Evolutionary conservation across 768 basidiomycete genomes (phyloP), one percentile per base, ranked within the genome.

Genomic region (Suillus decipiens): DNA sequence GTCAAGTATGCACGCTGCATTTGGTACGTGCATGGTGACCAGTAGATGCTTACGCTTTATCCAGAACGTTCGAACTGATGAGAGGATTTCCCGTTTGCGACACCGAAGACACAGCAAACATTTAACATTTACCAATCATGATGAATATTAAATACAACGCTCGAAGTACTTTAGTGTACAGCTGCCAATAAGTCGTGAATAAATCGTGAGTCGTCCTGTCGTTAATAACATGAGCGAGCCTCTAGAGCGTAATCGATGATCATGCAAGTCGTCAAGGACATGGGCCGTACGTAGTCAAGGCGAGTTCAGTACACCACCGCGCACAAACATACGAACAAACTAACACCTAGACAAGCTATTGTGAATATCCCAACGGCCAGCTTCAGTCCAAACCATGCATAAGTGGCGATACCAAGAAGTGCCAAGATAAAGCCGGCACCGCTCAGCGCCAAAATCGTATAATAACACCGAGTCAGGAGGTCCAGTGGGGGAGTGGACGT

Each of bases 381-480:
- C 10, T 65, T 63, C 59, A 75, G 59, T 33, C 69, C 70, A 54
- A 51, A 54, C 74, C 74, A 75, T 43, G 63, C 22, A 53, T 68
- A 75, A 12, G 63, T 14, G 15, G 72, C 64, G 56, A 75, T 69
- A 15, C 75, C 75, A 7, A 61, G 61, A 36, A 76, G 39, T 11
- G 67, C 70, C 51, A 69, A 59, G 28, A 67, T 45, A 42, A 76
- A 76, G 2, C 74, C 74, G 15, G 33, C 34, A n/a, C 69, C 48
- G 11, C 70, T 48, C 36, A 73, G 66, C 36, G 24, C 62, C 14
- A 76, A 67, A 7, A 66, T 68, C 39, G 69, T 76, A 37, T 63
- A 64, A 34, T 69, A 75, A 57, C 75, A 75, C 8, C 64, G 66
- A 10, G 66, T 68, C 0, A 75, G 31, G 17, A 75, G 67, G 28